Evolutionary conservation across 2,329 filamentous ascomycete species (phyloP).

Genomic region (Shiraia sp.): DNA sequence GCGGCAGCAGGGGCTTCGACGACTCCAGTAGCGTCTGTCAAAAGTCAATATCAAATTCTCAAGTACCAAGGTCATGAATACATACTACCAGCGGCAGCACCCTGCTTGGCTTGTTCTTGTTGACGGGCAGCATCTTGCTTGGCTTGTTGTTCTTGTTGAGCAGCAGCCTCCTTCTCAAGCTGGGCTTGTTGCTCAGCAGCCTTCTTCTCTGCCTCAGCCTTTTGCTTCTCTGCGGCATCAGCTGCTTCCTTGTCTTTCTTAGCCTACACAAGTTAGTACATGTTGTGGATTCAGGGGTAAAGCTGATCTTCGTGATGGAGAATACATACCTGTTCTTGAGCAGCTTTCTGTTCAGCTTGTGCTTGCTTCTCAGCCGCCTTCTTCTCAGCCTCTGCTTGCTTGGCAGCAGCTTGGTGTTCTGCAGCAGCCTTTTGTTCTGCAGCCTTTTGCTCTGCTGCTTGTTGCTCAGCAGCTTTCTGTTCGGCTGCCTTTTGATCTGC

Average conservation of each 20-base stretch:
- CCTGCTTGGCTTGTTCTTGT: constrained; percentile 1
- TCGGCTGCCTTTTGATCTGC: constrained; percentile 1
- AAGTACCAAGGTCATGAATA: background rate
- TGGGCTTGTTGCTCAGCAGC: background rate
- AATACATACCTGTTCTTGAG: too few relatives aligned
- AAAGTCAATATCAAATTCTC: background rate
- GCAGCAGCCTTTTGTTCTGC: constrained; percentile 4
- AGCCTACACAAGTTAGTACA: background rate
- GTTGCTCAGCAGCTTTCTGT: constrained; percentile 1
- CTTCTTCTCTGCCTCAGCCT: constrained; percentile 2
- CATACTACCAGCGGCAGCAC: constrained; percentile 13
- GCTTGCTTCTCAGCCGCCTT: constrained; percentile 1
- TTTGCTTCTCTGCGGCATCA: background rate
- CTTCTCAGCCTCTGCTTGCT: constrained; percentile 3
- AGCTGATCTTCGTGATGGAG: too few relatives aligned
- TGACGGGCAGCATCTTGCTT: constrained; percentile 3
- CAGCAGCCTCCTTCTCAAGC: constrained; percentile 2
- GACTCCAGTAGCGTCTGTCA: constrained; percentile 1
- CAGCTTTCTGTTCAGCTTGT: background rate
- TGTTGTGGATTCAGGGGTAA: too few relatives aligned
- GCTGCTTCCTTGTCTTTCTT: constrained; percentile 2
- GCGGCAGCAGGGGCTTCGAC: constrained; percentile 5
- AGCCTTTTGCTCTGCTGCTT: constrained; percentile 4
- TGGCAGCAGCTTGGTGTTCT: background rate
- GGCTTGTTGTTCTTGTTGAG: constrained; percentile 5